Base-by-base conservation (phyloP, 2,329 filamentous ascomycete species). In the Conoideocrella luteorostrata region DNA sequence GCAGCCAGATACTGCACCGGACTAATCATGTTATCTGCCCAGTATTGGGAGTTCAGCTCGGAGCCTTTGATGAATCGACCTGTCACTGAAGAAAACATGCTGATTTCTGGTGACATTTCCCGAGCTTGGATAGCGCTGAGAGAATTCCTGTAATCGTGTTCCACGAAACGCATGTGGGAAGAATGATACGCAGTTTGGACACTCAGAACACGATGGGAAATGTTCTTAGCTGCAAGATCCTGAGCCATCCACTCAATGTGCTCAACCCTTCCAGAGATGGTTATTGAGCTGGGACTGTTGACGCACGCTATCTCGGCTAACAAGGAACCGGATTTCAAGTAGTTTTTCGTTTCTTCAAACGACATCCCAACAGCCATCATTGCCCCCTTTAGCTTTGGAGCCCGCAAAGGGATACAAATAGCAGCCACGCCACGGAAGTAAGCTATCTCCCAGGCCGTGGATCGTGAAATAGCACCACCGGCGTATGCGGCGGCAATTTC, bases 401-500 rank as follows among this genome's bases (percentile, higher is more conserved):
- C 43, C 9, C 54, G 55, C 13, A 47, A 35, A 1, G 48, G 39
- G 17, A 70, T 53, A 9, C 52, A 55, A 1, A 56, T 55, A 4
- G 64, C 61, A 35, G 55, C 57, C 15, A 62, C 48, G 3, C 69
- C 70, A 10, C 70, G 66, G 18, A 63, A 58, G 46, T 68, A 71
- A 3, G 69, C 63, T 24, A 69, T 57, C 36, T 62, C 55, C 65
- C 67, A 70, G 4, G 69, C 69, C 5, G 56, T 55, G 38, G 65
- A 53, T 17, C 56, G 54, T 2, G 60, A 57, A 17, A 73, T 55
- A 13, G 58, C 57, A 0, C 60, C 63, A 1, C 55, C 56, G 7
- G 69, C 65, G 43, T 65, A 69, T 1, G 70, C 68, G 6, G 69
- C 70, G 1, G 68, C 69, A 24, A 72, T 66, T 43, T 73, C 70